A percentile compares a stretch with the other conserved stretches of the same genome.
Conservation (phyloP, 305 asterid species). For the Rubia tinctorum region DNA sequence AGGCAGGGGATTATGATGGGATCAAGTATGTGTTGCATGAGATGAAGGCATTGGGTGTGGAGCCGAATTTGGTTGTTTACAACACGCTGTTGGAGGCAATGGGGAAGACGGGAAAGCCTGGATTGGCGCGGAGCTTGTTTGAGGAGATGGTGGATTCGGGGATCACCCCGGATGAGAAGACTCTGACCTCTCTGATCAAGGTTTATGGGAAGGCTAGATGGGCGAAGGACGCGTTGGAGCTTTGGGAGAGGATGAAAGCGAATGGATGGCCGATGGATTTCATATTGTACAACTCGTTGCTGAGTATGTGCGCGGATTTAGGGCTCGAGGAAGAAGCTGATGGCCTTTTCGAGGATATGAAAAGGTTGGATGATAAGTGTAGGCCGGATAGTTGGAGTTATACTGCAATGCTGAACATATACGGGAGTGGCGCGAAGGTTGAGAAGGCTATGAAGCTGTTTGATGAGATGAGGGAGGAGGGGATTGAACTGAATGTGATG, state of each 20-base stretch:
- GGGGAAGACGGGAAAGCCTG: slow-evolving; percentile 93
- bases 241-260: slow-evolving; percentile 81
- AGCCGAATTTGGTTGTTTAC: slow-evolving; percentile 81
- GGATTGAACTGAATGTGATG: slow-evolving; percentile 75
- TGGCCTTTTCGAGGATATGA: slow-evolving; percentile 72
- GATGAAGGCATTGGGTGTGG: slow-evolving; percentile 70
- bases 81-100: slow-evolving; percentile 83
- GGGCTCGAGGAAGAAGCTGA: slow-evolving; percentile 90
- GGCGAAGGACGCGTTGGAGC: slow-evolving; percentile 80
- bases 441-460: slow-evolving; percentile 82
- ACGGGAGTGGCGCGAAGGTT: slow-evolving; percentile 78
- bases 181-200: slow-evolving; percentile 77
- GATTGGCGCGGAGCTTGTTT: slow-evolving; percentile 76
- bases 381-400: slow-evolving; percentile 88
- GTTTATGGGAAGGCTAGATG: slow-evolving; percentile 92
- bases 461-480: slow-evolving; percentile 53
- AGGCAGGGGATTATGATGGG: slow-evolving; percentile 94
- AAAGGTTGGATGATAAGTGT: slow-evolving; percentile 40
- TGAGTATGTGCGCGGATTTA: slow-evolving; percentile 97
- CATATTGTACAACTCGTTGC: slow-evolving; percentile 71
- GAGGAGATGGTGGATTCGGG: slow-evolving; percentile 88
- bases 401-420: slow-evolving; percentile 85
- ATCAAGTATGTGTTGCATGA: slow-evolving; percentile 75
- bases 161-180: slow-evolving; percentile 67
- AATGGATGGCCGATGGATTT: slow-evolving; percentile 94